Conservation (phyloP, 1,284 basidiomycete species). For the Macrocystidia cucumis region DNA sequence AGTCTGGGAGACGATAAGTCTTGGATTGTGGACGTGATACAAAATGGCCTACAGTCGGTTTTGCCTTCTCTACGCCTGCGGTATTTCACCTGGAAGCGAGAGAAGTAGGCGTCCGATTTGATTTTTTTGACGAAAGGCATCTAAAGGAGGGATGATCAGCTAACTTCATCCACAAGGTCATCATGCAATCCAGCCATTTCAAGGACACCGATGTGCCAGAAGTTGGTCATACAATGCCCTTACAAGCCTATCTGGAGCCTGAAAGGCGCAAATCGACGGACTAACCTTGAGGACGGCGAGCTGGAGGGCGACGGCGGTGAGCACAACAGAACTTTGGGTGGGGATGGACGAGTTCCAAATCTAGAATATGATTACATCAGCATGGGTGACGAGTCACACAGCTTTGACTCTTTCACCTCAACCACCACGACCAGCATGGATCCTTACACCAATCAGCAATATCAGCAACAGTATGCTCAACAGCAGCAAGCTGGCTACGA, state of each 20-base stretch:
- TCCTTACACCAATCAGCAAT: slow-evolving; percentile 41
- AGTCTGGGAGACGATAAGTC: slow-evolving; percentile 47
- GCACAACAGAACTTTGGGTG: slow-evolving; percentile 11
- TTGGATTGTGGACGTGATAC: neutral
- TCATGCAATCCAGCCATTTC: slow-evolving; percentile 15
- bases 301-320: slow-evolving; percentile 30
- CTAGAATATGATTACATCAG: slow-evolving; percentile 15
- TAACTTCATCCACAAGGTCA: slow-evolving; percentile 25
- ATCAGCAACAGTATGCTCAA: slow-evolving; percentile 33
- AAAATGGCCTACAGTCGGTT: slow-evolving; percentile 77
- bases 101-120: slow-evolving; percentile 93
- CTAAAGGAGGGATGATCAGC: slow-evolving; percentile 25
- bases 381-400: too few species aligned
- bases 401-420: neutral
- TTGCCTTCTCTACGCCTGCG: slow-evolving; percentile 94
- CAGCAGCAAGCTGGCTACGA: slow-evolving; percentile 40
- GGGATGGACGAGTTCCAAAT: slow-evolving; percentile 10
- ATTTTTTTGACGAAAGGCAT: slow-evolving; percentile 88
- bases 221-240: slow-evolving; percentile 3
- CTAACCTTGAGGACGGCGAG: slow-evolving; percentile 52
- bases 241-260: too few species aligned
- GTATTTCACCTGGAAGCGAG: slow-evolving; percentile 96
- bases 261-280: too few species aligned
- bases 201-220: too few species aligned
- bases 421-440: slow-evolving; percentile 26